These are phyloP conservation scores for Citrus sinensis DNA, from an alignment of 345 rosid genomes.

Conservation along the genomic window DVS_A1.0 CM039163.1:6010501-6011000, in stretches of 20 bases:
- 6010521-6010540: constrained; percentile 97
- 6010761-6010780: not conserved
- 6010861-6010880: constrained; percentile 86
- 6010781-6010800: not conserved
- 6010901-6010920: constrained; percentile 75
- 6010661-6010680: not conserved
- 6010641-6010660: not conserved
- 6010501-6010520: constrained; percentile 85
- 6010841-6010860: not conserved
- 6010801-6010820: not conserved
- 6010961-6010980: constrained; percentile 93
- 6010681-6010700: not conserved
- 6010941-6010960: constrained; percentile 89
- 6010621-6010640: not conserved
- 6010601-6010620: not conserved
- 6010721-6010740: not conserved
- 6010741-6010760: not conserved
- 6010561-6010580: not conserved
- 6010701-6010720: not conserved
- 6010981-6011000: constrained; percentile 76
- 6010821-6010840: not conserved
- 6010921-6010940: constrained; percentile 95
- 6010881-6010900: constrained; percentile 83
- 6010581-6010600: not conserved
- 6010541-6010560: constrained; percentile 49